Percentiles rank a stretch among this genome's conserved stretches.
These are phyloP conservation scores for Pelargonium citronellum DNA, from an alignment of 441 rosid genomes.

Conservation along the genomic window DNA sequence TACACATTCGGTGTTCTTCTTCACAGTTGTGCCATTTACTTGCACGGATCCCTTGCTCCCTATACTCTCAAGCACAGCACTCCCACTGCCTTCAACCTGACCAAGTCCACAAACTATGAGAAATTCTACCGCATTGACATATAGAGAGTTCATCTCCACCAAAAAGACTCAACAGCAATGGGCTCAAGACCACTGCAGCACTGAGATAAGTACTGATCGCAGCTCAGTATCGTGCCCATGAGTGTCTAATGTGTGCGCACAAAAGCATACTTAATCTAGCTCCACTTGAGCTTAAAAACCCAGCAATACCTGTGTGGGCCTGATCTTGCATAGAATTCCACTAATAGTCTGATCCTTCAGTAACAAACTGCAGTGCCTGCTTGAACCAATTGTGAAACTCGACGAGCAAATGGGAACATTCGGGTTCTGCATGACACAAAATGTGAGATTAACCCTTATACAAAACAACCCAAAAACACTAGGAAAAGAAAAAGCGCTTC, in stretches of 20 bases:
- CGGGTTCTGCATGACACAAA: constrained; percentile 44
- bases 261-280: constrained; percentile 11
- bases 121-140: constrained; percentile 59
- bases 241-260: not conserved
- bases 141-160: constrained; percentile 51
- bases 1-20: not conserved
- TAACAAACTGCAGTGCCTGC: constrained; percentile 39
- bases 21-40: constrained; percentile 57
- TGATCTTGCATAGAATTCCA: constrained; percentile 55
- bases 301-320: constrained; percentile 48
- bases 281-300: not conserved
- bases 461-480: not conserved
- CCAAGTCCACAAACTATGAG: constrained; percentile 73
- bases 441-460: constrained; percentile 2
- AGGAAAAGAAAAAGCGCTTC: not conserved
- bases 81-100: constrained; percentile 34
- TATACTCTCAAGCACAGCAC: constrained; percentile 37
- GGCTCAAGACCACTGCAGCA: constrained; percentile 9
- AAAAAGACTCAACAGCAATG: constrained; percentile 13
- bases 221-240: not conserved
- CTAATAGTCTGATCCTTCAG: constrained; percentile 51
- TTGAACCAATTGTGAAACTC: constrained; percentile 54
- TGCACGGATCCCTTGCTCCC: constrained; percentile 85
- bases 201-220: not conserved
- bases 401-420: constrained; percentile 33